Conservation (phyloP, 257 asterid genomes). For the Jasminum sambac region DNA sequence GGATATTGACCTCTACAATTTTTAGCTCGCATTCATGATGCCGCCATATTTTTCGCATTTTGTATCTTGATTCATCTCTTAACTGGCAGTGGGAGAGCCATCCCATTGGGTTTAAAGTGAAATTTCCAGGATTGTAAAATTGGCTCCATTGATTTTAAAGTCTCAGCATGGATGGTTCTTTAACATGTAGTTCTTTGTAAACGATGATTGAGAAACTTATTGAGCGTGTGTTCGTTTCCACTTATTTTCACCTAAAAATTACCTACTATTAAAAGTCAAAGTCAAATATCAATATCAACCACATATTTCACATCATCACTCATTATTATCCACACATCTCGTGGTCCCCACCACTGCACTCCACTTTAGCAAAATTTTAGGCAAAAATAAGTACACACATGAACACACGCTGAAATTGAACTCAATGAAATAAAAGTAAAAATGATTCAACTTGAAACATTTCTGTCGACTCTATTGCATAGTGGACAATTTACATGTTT, state of each 20-base stretch:
- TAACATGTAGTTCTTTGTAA: background rate
- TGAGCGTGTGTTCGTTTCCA: too few relatives aligned
- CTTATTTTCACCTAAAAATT: too few relatives aligned
- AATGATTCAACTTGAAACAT: slow-evolving; percentile 6
- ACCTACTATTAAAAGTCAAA: too few relatives aligned
- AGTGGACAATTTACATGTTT: background rate
- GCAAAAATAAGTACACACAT: too few relatives aligned
- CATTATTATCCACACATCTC: too few relatives aligned
- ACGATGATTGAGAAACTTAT: background rate
- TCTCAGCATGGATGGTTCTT: background rate
- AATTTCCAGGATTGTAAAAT: background rate
- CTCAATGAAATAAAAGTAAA: background rate
- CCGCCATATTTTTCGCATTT: background rate
- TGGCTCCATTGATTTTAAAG: background rate
- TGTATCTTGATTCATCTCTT: background rate
- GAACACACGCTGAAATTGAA: background rate
- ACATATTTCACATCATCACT: too few relatives aligned
- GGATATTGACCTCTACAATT: background rate
- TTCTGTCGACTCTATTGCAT: slow-evolving; percentile 5
- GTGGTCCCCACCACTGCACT: too few relatives aligned
- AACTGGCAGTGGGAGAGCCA: background rate
- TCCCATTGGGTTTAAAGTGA: background rate
- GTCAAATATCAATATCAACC: too few relatives aligned
- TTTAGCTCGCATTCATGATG: background rate
- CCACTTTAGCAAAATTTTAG: too few relatives aligned